A percentile compares a stretch with the other conserved stretches of the same genome.
These are phyloP conservation scores for Saccharomycopsis capsularis DNA, from an alignment of 805 yeast species.

Conservation along the genomic window DNA sequence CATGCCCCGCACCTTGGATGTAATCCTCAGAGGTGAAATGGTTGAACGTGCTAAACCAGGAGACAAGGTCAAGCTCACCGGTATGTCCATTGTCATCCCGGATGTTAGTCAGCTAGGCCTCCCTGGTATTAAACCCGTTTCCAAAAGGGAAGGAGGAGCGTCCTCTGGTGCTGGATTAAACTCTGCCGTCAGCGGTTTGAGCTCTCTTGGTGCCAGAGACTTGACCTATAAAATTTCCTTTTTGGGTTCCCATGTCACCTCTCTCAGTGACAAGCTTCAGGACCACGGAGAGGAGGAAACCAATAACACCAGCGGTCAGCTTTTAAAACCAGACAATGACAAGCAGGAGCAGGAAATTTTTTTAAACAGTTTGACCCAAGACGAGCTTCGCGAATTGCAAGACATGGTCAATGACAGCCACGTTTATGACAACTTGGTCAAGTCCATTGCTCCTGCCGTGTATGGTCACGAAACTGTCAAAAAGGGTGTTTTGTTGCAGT, in stretches of 20 bases:
- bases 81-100: conserved; percentile 91
- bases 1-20: conserved; percentile 95
- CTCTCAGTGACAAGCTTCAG: conserved; percentile 35
- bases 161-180: conserved; percentile 51
- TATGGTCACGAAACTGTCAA: conserved; percentile 93
- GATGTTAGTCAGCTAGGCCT: conserved; percentile 89
- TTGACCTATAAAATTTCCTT: conserved; percentile 88
- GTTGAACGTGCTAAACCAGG: conserved; percentile 98
- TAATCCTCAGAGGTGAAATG: conserved; percentile 84
- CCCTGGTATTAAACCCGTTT: conserved; percentile 89
- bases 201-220: conserved; percentile 89
- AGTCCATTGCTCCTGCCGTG: conserved; percentile 91
- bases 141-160: conserved; percentile 58
- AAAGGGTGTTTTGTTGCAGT: conserved; percentile 82
- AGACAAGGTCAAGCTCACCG: conserved; percentile 88
- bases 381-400: conserved; percentile 78
- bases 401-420: conserved; percentile 88
- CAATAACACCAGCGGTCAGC: conserved; percentile 17
- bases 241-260: conserved; percentile 82
- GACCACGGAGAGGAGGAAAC: conserved; percentile 25
- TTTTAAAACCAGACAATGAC: conserved; percentile 26
- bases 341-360: conserved; percentile 76
- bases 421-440: conserved; percentile 74
- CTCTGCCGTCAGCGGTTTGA: conserved; percentile 84
- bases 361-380: conserved; percentile 66